Base-by-base conservation (phyloP, 345 rosid genomes). In the Eucalyptus cladocalyx region DNA sequence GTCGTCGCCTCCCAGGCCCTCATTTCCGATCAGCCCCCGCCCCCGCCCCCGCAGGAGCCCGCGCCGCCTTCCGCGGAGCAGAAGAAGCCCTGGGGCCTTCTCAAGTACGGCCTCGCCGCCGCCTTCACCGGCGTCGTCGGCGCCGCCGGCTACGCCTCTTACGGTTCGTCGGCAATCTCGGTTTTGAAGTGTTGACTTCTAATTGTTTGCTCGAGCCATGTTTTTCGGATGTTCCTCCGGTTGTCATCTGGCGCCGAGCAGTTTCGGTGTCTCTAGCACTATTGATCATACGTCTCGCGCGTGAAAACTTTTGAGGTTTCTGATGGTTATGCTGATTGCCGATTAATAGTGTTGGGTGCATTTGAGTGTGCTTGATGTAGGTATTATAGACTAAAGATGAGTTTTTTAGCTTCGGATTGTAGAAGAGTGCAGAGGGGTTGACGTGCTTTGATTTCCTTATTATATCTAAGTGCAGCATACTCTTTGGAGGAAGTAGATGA, bases 401-500 rank as follows among this genome's bases (percentile, higher is more conserved):
- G 34, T 45, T n/a, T 80, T 65, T 60, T 53, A 47, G 48, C 45
- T 87, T 54, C 50, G 49, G 51, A 50, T 50, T 60, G 4, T 88
- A 48, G 37, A 37, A 49, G 67, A 30, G 58, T 9, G 53, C 45
- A 28, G 47, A 76, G 47, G 47, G 28, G 87, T 47, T 80, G 37
- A 17, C 67, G 11, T 49, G 28, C 60, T 49, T 51, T 89, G 76
- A 16, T 30, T 47, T 34, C 54, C 24, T 42, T 88, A n/a, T 89
- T 80, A 69, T 80, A 86, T 69, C 88, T 51, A 48, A 89, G 58
- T 89, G 94, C 94, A 97, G 99, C 96, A 7, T 96, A 94, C 91
- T 87, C 96, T 51, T 88, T 93, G 85, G 96, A 95, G 89, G 97
- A 98, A 91, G 92, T 96, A 60, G 95, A 94, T 54, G 93, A 94